A percentile compares a stretch with the other conserved stretches of the same genome.
Evolutionary conservation across 2,329 filamentous ascomycete species (phyloP).

Genomic region (Monilinia aucupariae): DNA sequence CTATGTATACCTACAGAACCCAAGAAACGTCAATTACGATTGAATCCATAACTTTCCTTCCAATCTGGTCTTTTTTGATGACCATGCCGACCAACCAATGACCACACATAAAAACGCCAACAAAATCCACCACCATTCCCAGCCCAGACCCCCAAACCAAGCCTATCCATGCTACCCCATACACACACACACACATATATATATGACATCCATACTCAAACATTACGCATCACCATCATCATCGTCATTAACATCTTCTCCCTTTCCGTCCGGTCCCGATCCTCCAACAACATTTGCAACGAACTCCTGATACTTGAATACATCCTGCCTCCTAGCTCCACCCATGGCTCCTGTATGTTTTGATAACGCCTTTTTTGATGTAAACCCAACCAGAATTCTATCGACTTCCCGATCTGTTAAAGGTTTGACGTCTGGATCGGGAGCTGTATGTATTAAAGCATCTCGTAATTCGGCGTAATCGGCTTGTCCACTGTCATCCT

Average conservation of each 20-base stretch:
- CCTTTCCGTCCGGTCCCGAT: constrained; percentile 27
- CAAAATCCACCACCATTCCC: constrained; percentile 1
- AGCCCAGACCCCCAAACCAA: neutral
- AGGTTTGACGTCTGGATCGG: constrained; percentile 61
- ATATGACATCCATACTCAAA: constrained; percentile 12
- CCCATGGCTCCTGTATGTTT: constrained; percentile 45
- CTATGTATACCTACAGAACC: neutral
- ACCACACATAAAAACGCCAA: constrained; percentile 12
- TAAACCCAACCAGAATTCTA: constrained; percentile 80
- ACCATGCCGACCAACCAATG: constrained; percentile 9
- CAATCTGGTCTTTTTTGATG: constrained; percentile 3
- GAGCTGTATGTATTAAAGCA: constrained; percentile 74
- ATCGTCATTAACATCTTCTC: constrained; percentile 20
- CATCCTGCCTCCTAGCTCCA: constrained; percentile 65
- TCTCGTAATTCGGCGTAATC: constrained; percentile 78
- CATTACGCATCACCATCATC: constrained; percentile 10
- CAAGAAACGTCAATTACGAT: constrained; percentile 1
- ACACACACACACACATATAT: constrained; percentile 9
- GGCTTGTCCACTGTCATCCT: constrained; percentile 90
- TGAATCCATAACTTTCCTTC: constrained; percentile 11
- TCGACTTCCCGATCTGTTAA: constrained; percentile 74
- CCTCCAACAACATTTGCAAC: constrained; percentile 44
- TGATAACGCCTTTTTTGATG: constrained; percentile 75
- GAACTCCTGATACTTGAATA: constrained; percentile 93
- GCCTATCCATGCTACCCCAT: constrained; percentile 3